Conservation (phyloP, 345 rosid genomes). For the Psidium friedrichsthalianum region DNA sequence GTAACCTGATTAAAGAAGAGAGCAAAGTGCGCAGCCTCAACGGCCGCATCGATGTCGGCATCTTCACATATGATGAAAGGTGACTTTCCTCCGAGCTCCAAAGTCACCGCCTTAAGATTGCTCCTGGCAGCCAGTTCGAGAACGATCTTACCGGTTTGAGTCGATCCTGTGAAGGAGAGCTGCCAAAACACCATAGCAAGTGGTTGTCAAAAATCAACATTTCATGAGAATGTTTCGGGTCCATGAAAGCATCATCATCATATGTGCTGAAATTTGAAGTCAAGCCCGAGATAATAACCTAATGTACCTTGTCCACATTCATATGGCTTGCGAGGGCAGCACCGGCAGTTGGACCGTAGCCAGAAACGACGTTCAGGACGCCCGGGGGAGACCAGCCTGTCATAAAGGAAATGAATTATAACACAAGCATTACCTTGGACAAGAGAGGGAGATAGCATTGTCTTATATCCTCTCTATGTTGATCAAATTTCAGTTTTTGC, state of each 20-base stretch:
- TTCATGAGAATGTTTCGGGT: not conserved
- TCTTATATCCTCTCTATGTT: no score
- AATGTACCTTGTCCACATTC: slow-evolving; percentile 82
- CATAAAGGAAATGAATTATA: not conserved
- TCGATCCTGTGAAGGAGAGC: slow-evolving; percentile 92
- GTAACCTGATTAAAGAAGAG: slow-evolving; percentile 78
- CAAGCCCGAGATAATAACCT: not conserved
- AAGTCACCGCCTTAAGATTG: slow-evolving; percentile 89
- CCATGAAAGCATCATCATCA: not conserved
- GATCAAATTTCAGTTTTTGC: no score
- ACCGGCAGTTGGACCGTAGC: slow-evolving; percentile 77
- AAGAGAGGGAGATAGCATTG: no score
- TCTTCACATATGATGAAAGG: slow-evolving; percentile 86
- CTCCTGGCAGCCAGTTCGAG: slow-evolving; percentile 73
- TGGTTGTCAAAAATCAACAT: not conserved
- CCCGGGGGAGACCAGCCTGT: slow-evolving; percentile 87
- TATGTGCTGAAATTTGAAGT: not conserved
- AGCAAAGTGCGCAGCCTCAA: slow-evolving; percentile 81
- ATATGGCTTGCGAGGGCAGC: slow-evolving; percentile 77
- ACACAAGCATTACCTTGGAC: not conserved
- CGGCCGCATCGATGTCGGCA: slow-evolving; percentile 79
- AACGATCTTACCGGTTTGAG: slow-evolving; percentile 52
- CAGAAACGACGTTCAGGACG: slow-evolving; percentile 69
- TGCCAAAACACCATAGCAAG: slow-evolving; percentile 7
- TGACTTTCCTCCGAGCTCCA: slow-evolving; percentile 96